Conservation (phyloP, 2,329 filamentous ascomycete genomes). For the Curvularia sp. region DNA sequence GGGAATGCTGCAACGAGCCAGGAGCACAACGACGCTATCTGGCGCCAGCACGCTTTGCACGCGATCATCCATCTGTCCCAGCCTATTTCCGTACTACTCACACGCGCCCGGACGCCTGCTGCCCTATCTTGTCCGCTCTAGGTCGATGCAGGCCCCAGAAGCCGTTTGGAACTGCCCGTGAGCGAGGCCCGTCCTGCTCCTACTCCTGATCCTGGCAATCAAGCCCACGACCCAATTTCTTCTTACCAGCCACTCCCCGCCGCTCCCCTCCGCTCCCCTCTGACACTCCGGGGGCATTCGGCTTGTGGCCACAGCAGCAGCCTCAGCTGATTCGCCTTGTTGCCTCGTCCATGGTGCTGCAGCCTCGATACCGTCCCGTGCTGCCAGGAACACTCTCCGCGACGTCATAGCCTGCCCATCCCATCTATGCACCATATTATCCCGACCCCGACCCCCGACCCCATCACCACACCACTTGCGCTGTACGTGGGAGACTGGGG, state of each 20-base stretch:
- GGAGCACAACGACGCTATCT: conserved; percentile 13
- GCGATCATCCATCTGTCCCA: conserved; percentile 10
- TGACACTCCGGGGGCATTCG: conserved; percentile 10
- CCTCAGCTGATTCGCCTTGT: conserved; percentile 7
- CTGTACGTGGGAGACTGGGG: conserved; percentile 28
- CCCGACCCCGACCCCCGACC: conserved; percentile 12
- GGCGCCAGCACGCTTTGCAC: conserved; percentile 9
- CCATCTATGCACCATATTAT: conserved; percentile 16
- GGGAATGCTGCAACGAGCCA: conserved; percentile 8
- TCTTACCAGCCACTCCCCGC: conserved; percentile 15
- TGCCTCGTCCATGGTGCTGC: conserved; percentile 11
- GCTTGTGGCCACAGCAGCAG: conserved; percentile 3
- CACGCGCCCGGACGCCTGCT: conserved; percentile 1
- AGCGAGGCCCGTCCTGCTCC: conserved; percentile 12
- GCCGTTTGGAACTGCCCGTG: conserved; percentile 4
- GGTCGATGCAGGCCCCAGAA: conserved; percentile 9
- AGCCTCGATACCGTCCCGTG: conserved; percentile 13
- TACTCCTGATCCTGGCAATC: conserved; percentile 16
- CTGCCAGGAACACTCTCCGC: conserved; percentile 17
- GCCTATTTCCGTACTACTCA: conserved; percentile 5
- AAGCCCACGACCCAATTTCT: conserved; percentile 11
- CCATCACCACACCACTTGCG: conserved; percentile 23
- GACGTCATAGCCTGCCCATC: conserved; percentile 26
- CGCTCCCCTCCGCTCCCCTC: not conserved
- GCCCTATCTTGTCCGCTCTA: conserved; percentile 2